Percentiles rank a stretch among this genome's conserved stretches.
Conservation (phyloP, 2,329 filamentous ascomycete species). For the Fusarium camptoceras region DNA sequence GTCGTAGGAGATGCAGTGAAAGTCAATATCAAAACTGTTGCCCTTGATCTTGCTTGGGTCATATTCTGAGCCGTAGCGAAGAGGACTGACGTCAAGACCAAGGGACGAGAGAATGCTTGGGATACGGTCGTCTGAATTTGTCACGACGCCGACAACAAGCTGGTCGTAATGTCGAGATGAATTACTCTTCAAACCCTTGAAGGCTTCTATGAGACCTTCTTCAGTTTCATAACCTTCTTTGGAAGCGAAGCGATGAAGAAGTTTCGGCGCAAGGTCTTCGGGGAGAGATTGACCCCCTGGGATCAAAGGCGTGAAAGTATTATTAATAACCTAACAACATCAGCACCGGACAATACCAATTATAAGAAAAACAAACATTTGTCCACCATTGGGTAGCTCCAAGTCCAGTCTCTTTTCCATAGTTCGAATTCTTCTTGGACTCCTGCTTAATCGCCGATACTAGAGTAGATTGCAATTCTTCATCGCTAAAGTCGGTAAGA, state of each 20-base stretch:
- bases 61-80: constrained; percentile 10
- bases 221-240: constrained; percentile 31
- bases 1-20: constrained; percentile 67
- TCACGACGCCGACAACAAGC: constrained; percentile 35
- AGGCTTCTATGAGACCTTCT: background rate
- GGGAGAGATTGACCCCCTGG: constrained; percentile 10
- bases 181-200: constrained; percentile 3
- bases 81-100: constrained; percentile 27
- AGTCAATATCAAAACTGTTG: constrained; percentile 21
- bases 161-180: constrained; percentile 3
- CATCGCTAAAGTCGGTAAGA: constrained; percentile 20
- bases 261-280: constrained; percentile 24
- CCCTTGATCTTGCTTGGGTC: background rate
- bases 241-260: constrained; percentile 29
- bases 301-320: constrained; percentile 29
- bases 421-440: constrained; percentile 32
- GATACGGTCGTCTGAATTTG: constrained; percentile 40
- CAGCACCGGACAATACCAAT: background rate
- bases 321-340: constrained; percentile 30
- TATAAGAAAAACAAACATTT: constrained; percentile 3
- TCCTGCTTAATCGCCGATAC: constrained; percentile 30
- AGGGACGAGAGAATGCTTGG: constrained; percentile 36
- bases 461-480: constrained; percentile 32
- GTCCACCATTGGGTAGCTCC: constrained; percentile 42
- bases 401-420: constrained; percentile 32